Conservation (phyloP, 805 yeast genomes). For the Kluyveromyces lactis region DNA sequence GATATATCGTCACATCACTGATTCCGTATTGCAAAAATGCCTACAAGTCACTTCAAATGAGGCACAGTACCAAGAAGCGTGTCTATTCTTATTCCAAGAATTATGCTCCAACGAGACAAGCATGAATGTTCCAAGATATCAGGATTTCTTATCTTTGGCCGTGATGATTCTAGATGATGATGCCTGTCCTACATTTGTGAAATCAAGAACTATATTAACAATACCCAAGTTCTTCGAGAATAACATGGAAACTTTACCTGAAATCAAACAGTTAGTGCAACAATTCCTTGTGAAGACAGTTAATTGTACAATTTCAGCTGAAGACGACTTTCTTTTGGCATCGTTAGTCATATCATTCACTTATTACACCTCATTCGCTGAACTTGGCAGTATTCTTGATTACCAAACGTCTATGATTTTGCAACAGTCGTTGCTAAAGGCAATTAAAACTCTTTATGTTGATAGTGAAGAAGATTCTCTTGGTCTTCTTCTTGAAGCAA, state of each 20-base stretch:
- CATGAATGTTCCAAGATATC: neutral
- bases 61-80: constrained; percentile 14
- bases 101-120: constrained; percentile 13
- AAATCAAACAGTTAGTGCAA: constrained; percentile 26
- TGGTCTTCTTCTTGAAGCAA: constrained; percentile 60
- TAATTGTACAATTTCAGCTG: constrained; percentile 18
- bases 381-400: constrained; percentile 22
- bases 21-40: constrained; percentile 1
- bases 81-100: constrained; percentile 17
- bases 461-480: constrained; percentile 77
- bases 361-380: constrained; percentile 37
- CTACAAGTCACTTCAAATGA: constrained; percentile 5
- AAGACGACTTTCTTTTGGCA: constrained; percentile 26
- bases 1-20: constrained; percentile 5
- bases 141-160: neutral
- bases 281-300: constrained; percentile 19
- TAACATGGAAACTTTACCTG: constrained; percentile 32
- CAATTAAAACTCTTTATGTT: constrained; percentile 40
- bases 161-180: neutral
- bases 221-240: constrained; percentile 52
- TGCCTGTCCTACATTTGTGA: constrained; percentile 30
- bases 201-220: constrained; percentile 41
- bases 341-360: constrained; percentile 44
- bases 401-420: constrained; percentile 11
- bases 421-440: constrained; percentile 23